Base-by-base conservation (phyloP, 2,329 filamentous ascomycete species). In the Cordyceps militaris region DNA sequence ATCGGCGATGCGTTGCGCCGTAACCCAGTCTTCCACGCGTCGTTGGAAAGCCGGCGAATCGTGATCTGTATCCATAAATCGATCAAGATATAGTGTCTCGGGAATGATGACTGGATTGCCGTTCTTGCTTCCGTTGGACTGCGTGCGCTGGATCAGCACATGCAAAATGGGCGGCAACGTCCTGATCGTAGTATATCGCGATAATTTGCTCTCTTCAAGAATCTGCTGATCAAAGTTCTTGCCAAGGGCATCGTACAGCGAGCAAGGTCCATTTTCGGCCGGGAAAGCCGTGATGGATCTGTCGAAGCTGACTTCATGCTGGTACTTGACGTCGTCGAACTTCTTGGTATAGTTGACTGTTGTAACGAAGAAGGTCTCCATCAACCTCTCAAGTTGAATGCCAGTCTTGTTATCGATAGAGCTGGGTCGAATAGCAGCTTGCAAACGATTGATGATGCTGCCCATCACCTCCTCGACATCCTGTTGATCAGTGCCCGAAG, bases 391-490 rank as follows among this genome's bases (percentile, higher is more conserved):
- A 21, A 85, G 74, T 70, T 97, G 93, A 62, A 95, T 87, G 3
- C 87, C 88, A 46, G 85, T 76, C 30, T 70, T 81, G 7, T 79
- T 73, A 58, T 75, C 70, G 60, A 89, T 83, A 3, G 80, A 81
- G n/a, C 80, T 80, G 6, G 90, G 82, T 58, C 81, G 85, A 66
- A 97, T 92, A 2, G 93, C 92, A 54, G 89, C 91, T 66, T 94
- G 89, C n/a, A 97, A 78, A 52, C 94, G 88, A 67, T 93, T 91
- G 59, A 97, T 83, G 26, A 96, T 89, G 66, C 93, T 94, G 59
- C 91, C 91, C 75, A 97, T 92, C 47, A 97, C 93, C 71, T 99
- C 94, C 13, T 91, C 91, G 4, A 97, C 93, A 72, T 99, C 94
- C 73, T 99, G 92, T 67, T 99, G 94, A 34, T 90, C 78, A 0